Evolutionary conservation across 768 basidiomycete species (phyloP).

Genomic region (Tephrocybe sp.): DNA sequence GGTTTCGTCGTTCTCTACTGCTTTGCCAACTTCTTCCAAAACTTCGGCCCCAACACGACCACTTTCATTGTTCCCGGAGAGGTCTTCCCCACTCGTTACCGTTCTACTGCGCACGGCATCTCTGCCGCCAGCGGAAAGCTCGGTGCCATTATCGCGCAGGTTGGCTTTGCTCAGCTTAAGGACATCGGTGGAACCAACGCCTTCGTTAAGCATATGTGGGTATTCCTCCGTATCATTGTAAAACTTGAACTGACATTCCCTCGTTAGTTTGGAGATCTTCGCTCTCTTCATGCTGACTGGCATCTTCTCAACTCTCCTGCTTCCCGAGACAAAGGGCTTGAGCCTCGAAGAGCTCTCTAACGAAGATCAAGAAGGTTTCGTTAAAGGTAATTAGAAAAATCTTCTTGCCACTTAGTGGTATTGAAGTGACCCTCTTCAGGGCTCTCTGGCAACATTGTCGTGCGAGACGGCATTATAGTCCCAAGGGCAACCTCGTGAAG

Average conservation of each 20-base stretch:
- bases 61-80: constrained; percentile 85
- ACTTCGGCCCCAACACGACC: constrained; percentile 81
- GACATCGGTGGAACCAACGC: constrained; percentile 65
- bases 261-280: constrained; percentile 67
- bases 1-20: constrained; percentile 85
- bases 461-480: background rate
- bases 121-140: constrained; percentile 82
- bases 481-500: background rate
- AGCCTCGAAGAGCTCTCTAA: constrained; percentile 73
- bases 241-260: constrained; percentile 3
- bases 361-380: constrained; percentile 66
- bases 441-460: background rate
- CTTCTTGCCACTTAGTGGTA: background rate
- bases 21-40: constrained; percentile 88
- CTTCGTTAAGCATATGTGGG: constrained; percentile 76
- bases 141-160: constrained; percentile 80
- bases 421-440: background rate
- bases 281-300: constrained; percentile 88
- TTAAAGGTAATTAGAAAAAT: constrained; percentile 29
- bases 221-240: constrained; percentile 22
- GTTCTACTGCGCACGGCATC: constrained; percentile 84
- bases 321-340: constrained; percentile 75
- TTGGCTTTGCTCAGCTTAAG: constrained; percentile 68
- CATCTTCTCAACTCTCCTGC: constrained; percentile 73
- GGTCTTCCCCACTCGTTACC: constrained; percentile 85